phyloP scores from a whole-genome alignment of 306 rosid genomes.

The Clitoria ternatea region DNA sequence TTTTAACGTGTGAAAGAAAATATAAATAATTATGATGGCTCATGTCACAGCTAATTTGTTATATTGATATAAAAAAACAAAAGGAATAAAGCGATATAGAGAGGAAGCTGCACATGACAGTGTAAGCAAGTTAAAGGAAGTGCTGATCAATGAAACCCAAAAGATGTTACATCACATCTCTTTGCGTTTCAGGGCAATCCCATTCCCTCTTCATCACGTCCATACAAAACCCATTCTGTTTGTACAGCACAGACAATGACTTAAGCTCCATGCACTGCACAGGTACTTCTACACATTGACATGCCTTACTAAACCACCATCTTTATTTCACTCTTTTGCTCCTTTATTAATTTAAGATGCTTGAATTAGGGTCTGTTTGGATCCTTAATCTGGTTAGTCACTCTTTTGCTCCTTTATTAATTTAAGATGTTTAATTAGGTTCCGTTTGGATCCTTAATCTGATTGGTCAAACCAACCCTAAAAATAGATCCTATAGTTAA shows the following conservation, averaged over 20 bases:
- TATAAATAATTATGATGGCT: no score
- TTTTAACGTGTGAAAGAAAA: no score
- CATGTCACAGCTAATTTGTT: constrained; percentile 21
- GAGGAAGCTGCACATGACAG: constrained; percentile 36
- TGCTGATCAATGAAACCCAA: constrained; percentile 21
- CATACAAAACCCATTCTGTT: constrained; percentile 27
- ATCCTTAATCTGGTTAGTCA: no score
- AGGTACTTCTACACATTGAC: background rate
- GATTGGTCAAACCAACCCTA: no score
- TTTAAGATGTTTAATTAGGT: no score
- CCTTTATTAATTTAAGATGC: background rate
- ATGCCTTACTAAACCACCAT: background rate
- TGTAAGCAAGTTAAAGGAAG: constrained; percentile 7
- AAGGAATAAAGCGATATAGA: constrained; percentile 48
- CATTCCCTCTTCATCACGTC: constrained; percentile 13
- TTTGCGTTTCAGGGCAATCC: constrained; percentile 20
- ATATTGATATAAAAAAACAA: constrained; percentile 45
- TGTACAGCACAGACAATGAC: constrained; percentile 21
- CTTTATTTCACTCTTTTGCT: background rate
- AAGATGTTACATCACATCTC: constrained; percentile 59
- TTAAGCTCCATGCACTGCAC: constrained; percentile 3
- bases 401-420: no score
- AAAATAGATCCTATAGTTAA: no score
- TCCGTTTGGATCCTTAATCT: no score
- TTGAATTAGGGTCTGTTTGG: no score